A percentile compares a stretch with the other conserved stretches of the same genome.
Evolutionary conservation across 306 rosid species (phyloP).

Genomic region (Amphicarpaea edgeworthii): DNA sequence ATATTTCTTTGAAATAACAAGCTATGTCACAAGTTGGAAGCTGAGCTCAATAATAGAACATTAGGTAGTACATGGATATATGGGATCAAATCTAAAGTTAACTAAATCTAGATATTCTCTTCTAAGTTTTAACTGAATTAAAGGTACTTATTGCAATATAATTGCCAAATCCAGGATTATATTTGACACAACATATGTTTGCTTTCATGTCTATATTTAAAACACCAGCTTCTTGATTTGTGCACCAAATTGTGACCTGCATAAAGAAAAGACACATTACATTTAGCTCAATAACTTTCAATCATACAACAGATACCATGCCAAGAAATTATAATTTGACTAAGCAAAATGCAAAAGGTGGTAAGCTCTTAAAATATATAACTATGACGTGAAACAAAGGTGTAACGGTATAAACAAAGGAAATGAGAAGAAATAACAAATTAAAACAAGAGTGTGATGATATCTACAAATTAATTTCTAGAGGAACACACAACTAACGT

Average conservation of each 20-base stretch:
- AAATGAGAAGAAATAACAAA: too few species aligned
- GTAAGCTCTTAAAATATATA: background rate
- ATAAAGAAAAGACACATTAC: slow-evolving; percentile 43
- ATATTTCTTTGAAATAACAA: slow-evolving; percentile 34
- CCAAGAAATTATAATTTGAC: slow-evolving; percentile 15
- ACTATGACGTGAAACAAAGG: too few species aligned
- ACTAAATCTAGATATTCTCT: slow-evolving; percentile 26
- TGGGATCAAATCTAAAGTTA: slow-evolving; percentile 35
- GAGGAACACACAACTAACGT: too few species aligned
- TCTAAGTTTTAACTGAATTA: slow-evolving; percentile 35
- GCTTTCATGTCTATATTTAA: slow-evolving; percentile 98
- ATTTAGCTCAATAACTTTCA: slow-evolving; percentile 29
- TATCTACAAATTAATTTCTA: too few species aligned
- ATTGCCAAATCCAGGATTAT: slow-evolving; percentile 95
- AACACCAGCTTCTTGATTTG: slow-evolving; percentile 89
- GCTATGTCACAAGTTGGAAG: slow-evolving; percentile 33
- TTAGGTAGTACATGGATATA: slow-evolving; percentile 25
- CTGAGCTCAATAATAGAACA: slow-evolving; percentile 39
- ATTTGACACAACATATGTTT: slow-evolving; percentile 96
- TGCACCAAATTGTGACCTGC: slow-evolving; percentile 98
- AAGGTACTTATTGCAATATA: slow-evolving; percentile 78
- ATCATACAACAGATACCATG: slow-evolving; percentile 19
- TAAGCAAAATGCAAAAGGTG: slow-evolving; percentile 2
- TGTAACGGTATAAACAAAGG: too few species aligned
- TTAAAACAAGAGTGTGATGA: too few species aligned